These are phyloP conservation scores for Gomphus sp. DNA, from an alignment of 1,284 basidiomycete species.

Conservation along the genomic window DNA sequence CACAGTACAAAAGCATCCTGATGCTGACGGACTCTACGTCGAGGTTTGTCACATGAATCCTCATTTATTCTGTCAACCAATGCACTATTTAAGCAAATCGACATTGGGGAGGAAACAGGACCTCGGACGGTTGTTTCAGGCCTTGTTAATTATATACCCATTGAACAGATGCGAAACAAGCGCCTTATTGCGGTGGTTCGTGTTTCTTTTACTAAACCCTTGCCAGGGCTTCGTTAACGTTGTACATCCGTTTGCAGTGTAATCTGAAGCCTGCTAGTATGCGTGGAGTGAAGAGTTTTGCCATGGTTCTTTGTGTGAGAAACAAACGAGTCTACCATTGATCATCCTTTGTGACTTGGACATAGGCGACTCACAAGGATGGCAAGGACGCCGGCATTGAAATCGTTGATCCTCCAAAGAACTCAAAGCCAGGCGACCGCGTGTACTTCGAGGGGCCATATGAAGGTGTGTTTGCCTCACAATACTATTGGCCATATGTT, in stretches of 20 bases:
- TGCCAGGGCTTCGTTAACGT: neutral
- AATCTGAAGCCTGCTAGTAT: constrained; percentile 94
- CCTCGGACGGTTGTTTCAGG: constrained; percentile 93
- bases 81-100: constrained; percentile 63
- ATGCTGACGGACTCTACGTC: constrained; percentile 87
- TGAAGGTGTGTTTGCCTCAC: constrained; percentile 45
- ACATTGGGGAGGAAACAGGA: constrained; percentile 88
- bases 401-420: constrained; percentile 80
- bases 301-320: constrained; percentile 88
- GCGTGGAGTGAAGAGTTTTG: constrained; percentile 93
- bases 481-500: neutral
- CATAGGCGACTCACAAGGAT: constrained; percentile 76
- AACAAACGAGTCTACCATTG: neutral
- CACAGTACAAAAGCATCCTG: constrained; percentile 86
- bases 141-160: constrained; percentile 89
- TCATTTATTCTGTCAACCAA: neutral
- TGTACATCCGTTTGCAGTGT: constrained; percentile 42
- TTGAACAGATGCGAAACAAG: constrained; percentile 85
- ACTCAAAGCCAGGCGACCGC: constrained; percentile 80
- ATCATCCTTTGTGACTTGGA: neutral
- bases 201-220: constrained; percentile 10
- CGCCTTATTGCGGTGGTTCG: constrained; percentile 80
- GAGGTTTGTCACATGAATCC: constrained; percentile 44
- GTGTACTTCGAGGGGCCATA: constrained; percentile 89
- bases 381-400: constrained; percentile 91